A percentile compares a stretch with the other conserved stretches of the same genome.
These are phyloP conservation scores for Cutaneotrichosporon cyanovorans DNA, from an alignment of 1,284 basidiomycete species.

Conservation along the genomic window DNA sequence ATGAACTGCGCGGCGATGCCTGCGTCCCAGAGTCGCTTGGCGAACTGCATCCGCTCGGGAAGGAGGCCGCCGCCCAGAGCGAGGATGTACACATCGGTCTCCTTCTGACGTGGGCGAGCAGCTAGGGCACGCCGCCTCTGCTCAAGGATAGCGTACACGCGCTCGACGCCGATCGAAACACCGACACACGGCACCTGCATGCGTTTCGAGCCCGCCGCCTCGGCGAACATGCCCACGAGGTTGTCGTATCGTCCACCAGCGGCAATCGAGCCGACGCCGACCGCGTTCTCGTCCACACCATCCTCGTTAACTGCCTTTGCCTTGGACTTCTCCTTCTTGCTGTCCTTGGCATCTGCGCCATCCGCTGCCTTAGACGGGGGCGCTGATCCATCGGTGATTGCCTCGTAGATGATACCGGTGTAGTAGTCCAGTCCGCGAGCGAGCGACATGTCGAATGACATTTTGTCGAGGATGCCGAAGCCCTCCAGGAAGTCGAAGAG, in stretches of 20 bases:
- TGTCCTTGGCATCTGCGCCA: conserved; percentile 46
- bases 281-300: conserved; percentile 82
- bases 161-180: conserved; percentile 85
- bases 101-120: conserved; percentile 62
- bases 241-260: conserved; percentile 96
- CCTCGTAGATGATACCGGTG: conserved; percentile 98
- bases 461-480: conserved; percentile 71
- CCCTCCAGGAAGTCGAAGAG: conserved; percentile 71
- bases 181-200: conserved; percentile 80
- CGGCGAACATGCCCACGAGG: conserved; percentile 88
- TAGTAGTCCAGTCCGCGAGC: conserved; percentile 98
- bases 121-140: conserved; percentile 70
- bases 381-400: conserved; percentile 83
- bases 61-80: conserved; percentile 75
- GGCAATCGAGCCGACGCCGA: conserved; percentile 96
- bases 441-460: conserved; percentile 93
- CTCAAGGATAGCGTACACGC: conserved; percentile 92
- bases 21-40: conserved; percentile 71
- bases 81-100: conserved; percentile 91
- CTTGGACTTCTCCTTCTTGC: conserved; percentile 42
- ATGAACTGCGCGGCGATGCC: conserved; percentile 94
- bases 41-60: conserved; percentile 75
- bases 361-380: conserved; percentile 58
- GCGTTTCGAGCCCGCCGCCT: conserved; percentile 58
- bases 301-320: conserved; percentile 54